A percentile compares a stretch with the other conserved stretches of the same genome.
Conservation (phyloP, 2,329 filamentous ascomycete genomes). For the Seiridium cupressi region DNA sequence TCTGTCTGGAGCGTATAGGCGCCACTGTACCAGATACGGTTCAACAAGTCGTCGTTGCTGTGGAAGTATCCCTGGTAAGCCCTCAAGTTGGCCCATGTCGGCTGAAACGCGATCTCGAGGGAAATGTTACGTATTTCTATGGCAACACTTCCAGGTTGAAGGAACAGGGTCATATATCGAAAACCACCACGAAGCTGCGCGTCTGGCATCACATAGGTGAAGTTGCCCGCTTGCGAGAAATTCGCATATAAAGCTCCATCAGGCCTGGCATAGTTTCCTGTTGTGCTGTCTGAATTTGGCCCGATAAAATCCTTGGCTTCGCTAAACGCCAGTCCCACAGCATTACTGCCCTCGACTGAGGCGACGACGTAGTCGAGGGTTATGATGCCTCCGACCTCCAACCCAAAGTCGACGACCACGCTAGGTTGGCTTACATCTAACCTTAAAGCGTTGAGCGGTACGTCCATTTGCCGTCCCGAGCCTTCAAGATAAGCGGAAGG, state of each 20-base stretch:
- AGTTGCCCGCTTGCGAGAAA: conserved; percentile 28
- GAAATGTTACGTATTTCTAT: conserved; percentile 19
- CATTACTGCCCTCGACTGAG: conserved; percentile 22
- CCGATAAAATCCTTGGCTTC: conserved; percentile 41
- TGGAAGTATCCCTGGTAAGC: conserved; percentile 54
- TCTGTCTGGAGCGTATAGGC: conserved; percentile 48
- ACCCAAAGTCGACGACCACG: conserved; percentile 24
- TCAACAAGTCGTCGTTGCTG: conserved; percentile 47
- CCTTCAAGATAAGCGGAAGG: conserved; percentile 40
- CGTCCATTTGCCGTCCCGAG: conserved; percentile 11
- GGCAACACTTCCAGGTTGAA: conserved; percentile 25
- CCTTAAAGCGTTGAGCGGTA: conserved; percentile 10
- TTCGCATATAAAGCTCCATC: conserved; percentile 36
- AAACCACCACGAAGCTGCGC: conserved; percentile 40
- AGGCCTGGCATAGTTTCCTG: conserved; percentile 25
- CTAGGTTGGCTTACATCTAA: conserved; percentile 13
- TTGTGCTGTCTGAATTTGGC: conserved; percentile 37
- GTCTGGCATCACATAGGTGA: conserved; percentile 36
- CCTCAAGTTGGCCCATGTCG: conserved; percentile 43
- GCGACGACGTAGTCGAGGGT: conserved; percentile 22
- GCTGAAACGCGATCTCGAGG: conserved; percentile 26
- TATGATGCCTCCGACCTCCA: conserved; percentile 25
- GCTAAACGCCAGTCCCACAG: conserved; percentile 39
- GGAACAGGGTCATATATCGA: conserved; percentile 39
- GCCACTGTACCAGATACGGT: conserved; percentile 55